Percentiles rank a stretch among this genome's conserved stretches.
Conservation (phyloP, 2,329 filamentous ascomycete species). For the Penicillium brevicompactum region DNA sequence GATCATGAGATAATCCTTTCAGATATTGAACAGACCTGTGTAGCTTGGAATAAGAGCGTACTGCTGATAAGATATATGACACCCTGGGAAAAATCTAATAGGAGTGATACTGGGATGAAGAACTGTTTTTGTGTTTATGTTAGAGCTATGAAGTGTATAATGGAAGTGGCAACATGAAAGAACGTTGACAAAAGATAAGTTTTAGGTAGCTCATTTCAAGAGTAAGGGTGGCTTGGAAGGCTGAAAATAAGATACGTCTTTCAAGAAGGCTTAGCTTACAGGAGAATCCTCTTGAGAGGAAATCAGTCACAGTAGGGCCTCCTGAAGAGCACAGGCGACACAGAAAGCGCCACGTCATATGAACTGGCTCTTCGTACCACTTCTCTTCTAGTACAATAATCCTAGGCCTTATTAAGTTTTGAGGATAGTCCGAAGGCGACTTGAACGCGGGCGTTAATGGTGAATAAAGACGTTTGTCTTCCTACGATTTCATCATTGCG, state of each 20-base stretch:
- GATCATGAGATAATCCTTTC: neutral
- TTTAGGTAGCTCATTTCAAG: neutral
- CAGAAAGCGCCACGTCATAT: constrained; percentile 12
- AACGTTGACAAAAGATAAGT: neutral
- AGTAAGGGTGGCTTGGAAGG: neutral
- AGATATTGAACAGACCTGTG: constrained; percentile 1
- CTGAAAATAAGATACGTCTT: neutral
- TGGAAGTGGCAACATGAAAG: neutral
- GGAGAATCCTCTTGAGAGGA: constrained; percentile 13
- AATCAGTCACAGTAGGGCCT: constrained; percentile 10
- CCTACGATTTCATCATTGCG: no score
- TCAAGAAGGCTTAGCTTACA: constrained; percentile 3
- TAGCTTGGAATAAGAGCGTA: neutral
- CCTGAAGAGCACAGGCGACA: constrained; percentile 11
- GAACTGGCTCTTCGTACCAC: constrained; percentile 6
- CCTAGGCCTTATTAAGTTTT: constrained; percentile 4
- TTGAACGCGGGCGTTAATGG: no score
- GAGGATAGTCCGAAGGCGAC: no score
- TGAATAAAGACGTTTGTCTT: no score
- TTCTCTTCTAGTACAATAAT: constrained; percentile 12
- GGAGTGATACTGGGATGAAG: neutral
- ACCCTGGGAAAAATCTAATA: constrained; percentile 3
- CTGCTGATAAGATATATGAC: neutral
- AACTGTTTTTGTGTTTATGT: neutral
- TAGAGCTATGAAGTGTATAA: constrained; percentile 4